Evolutionary conservation across 306 rosid species (phyloP), one percentile per base, ranked within the genome.

Genomic region (Quercus robur): DNA sequence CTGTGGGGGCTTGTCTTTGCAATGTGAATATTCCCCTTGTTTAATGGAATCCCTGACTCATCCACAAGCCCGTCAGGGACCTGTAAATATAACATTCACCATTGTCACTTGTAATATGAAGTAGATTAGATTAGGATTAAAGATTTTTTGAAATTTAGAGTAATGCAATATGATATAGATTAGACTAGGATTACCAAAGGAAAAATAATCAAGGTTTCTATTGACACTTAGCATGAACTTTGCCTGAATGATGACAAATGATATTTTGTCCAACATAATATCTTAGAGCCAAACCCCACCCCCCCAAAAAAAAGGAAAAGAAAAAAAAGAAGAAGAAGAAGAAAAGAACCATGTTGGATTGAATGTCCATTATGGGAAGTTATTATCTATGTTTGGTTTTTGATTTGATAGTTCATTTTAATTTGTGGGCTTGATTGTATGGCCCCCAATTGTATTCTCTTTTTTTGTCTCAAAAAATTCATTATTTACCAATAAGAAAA

Each of bases 1-100:
- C 30, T 23, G 26, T 59, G 30, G 30, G 66, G 33, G 67, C 67
- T 59, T 59, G 33, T 23, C 33, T 59, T 23, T 64, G 70, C 44
- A 0, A 64, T 64, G 70, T 30, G 2, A 28, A 80, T 78, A 51
- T 77, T 86, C 52, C 79, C 80, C 8, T 77, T 86, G 63, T 83
- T 86, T 25, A 59, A 5, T 35, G 75, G 73, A 26, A 55, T 81
- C 20, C 81, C 70, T n/a, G n/a, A n/a, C 55, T 77, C 26, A 0
- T 26, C 59, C 1, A 12, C 77, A 20, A 86, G 2, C 10, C 86
- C 84, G 31, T 77, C 46, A 0, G 89, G 89, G 21, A 74, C 78
- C 89, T 86, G 63, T 20, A 9, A 23, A 54, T 5, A 51, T 0
- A 1, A 70, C 18, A 28, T 15, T 3, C 71, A 66, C 21, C 25